Evolutionary conservation across 768 basidiomycete genomes (phyloP), one percentile per base, ranked within the genome.

Genomic region (Phylloporus arenicola): DNA sequence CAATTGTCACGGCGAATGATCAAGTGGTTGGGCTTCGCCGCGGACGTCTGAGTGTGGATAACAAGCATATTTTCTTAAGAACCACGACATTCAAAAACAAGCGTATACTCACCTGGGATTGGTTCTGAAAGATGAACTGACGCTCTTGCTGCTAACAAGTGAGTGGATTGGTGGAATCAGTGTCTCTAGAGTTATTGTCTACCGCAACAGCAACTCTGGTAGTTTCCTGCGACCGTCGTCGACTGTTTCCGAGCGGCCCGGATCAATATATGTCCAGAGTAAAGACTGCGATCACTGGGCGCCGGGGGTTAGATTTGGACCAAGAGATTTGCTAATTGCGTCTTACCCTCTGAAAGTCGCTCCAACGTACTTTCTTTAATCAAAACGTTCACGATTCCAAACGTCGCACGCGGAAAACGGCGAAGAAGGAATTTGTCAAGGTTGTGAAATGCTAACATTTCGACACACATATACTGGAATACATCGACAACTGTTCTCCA

Each of bases 371-470:
- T n/a, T 17, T 17, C n/a, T 3, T 9, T n/a, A 9, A 33, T 35
- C 0, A 8, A 4, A 33, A 34, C 1, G 14, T 34, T 34, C 8
- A n/a, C 7, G 8, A 8, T 35, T 35, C 35, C 35, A n/a, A 35
- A 34, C 16, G 42, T 45, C 22, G 44, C 27, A 45, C 31, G 42
- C 16, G 10, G 9, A 7, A 45, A n/a, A 7, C 3, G 43, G 35
- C 44, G 33, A 10, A 39, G 19, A 38, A 29, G 35, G 11, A 29
- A 37, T 14, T 38, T 13, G 16, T 38, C 20, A 27, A 11, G 31
- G 47, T 25, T 29, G 47, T 47, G 29, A 52, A 62, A 53, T 55
- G 47, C 44, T 61, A 52, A 57, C 48, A 63, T 60, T 57, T 51
- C 30, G 29, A 30, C 4, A 27, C 25, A 27, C 25, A 27, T 30